Conservation (phyloP, 208 protist genomes). For the Crithidia mellificae region DNA sequence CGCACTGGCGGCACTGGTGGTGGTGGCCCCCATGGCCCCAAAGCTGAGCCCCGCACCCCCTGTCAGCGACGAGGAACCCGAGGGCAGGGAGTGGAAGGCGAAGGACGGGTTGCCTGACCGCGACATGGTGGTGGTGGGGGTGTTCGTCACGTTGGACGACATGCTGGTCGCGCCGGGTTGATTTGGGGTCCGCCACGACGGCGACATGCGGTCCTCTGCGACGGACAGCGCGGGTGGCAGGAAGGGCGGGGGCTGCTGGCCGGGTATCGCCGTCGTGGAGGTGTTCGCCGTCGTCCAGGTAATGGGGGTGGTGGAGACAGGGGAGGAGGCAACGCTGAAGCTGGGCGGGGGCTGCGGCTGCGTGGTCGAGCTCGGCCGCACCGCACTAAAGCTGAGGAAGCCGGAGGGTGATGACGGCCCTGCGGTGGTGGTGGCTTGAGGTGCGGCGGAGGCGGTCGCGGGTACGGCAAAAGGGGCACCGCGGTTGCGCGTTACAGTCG, state of each 20-base stretch:
- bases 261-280: no score
- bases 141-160: not conserved
- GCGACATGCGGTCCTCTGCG: constrained; percentile 5
- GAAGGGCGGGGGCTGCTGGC: not conserved
- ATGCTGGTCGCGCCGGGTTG: not conserved
- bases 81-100: not conserved
- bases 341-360: not conserved
- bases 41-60: not conserved
- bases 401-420: not conserved
- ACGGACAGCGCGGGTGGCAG: not conserved
- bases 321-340: not conserved
- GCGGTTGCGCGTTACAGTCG: not conserved
- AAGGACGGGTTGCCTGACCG: not conserved
- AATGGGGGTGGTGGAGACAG: not conserved
- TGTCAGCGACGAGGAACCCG: not conserved
- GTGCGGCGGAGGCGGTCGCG: not conserved
- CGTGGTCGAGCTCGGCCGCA: not conserved
- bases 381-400: constrained; percentile 6
- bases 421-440: not conserved
- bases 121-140: not conserved
- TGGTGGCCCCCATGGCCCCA: not conserved
- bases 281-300: not conserved
- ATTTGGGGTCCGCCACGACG: not conserved
- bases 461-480: not conserved
- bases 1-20: not conserved